Evolutionary conservation across 495 filamentous ascomycete genomes (phyloP).

Genomic region (Pyronema domesticum): DNA sequence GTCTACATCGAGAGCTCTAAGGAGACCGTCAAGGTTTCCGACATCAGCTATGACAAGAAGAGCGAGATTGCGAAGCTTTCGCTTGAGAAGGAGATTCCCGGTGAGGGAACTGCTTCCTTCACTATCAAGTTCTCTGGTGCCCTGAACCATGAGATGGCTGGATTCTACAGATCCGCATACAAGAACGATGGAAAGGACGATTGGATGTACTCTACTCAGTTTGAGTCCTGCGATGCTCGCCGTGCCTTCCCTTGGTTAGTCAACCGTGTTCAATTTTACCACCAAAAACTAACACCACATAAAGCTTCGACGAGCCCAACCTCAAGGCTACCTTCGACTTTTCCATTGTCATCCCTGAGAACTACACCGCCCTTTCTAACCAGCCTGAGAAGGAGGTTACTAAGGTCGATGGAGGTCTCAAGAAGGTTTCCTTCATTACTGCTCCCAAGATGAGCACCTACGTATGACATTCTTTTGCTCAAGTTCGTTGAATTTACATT

Average conservation of each 20-base stretch:
- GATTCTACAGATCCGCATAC: conserved; percentile 91
- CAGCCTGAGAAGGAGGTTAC: conserved; percentile 64
- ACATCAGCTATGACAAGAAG: conserved; percentile 50
- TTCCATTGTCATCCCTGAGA: conserved; percentile 71
- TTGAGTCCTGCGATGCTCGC: conserved; percentile 88
- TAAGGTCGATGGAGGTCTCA: conserved; percentile 34
- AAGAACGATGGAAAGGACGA: conserved; percentile 59
- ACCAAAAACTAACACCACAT: neutral
- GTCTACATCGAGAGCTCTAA: conserved; percentile 9
- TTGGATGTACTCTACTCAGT: conserved; percentile 90
- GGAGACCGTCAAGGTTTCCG: conserved; percentile 36
- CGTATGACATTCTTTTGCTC: conserved; percentile 25
- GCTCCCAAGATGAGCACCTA: conserved; percentile 96
- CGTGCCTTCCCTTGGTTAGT: conserved; percentile 66
- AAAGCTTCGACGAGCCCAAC: conserved; percentile 84
- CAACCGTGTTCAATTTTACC: neutral
- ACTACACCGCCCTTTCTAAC: conserved; percentile 77
- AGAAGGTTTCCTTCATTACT: conserved; percentile 66
- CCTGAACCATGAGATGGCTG: conserved; percentile 70
- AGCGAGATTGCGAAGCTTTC: conserved; percentile 58
- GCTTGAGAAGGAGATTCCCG: conserved; percentile 49
- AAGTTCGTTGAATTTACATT: neutral
- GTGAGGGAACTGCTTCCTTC: conserved; percentile 41
- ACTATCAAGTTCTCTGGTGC: conserved; percentile 63
- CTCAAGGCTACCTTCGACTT: conserved; percentile 92